phyloP scores from a whole-genome alignment of 371 early-diverging fungal genomes.

The Mortierella sp. region DNA sequence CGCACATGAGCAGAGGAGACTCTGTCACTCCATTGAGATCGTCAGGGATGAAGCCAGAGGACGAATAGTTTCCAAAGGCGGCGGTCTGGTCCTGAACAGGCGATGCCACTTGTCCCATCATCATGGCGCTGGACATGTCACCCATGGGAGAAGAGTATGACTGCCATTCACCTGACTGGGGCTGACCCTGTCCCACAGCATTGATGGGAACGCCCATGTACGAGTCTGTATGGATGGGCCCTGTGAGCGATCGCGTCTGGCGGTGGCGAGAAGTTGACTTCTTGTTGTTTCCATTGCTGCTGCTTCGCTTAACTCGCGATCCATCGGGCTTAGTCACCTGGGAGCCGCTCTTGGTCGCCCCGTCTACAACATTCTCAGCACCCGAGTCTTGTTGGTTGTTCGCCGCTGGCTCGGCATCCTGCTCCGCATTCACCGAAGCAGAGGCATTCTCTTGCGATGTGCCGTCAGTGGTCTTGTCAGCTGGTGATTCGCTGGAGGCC shows the following conservation, averaged over 20 bases:
- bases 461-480: slow-evolving; percentile 3
- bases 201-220: slow-evolving; percentile 18
- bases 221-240: slow-evolving; percentile 36
- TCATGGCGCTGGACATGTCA: slow-evolving; percentile 18
- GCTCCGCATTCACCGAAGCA: neutral
- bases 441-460: neutral
- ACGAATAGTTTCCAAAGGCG: slow-evolving; percentile 17
- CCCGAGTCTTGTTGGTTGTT: slow-evolving; percentile 7
- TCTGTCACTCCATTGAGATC: slow-evolving; percentile 16
- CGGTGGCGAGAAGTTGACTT: slow-evolving; percentile 40
- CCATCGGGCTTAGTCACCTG: slow-evolving; percentile 14
- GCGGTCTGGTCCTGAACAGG: slow-evolving; percentile 4
- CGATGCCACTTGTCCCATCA: slow-evolving; percentile 18
- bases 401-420: slow-evolving; percentile 4
- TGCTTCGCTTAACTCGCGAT: slow-evolving; percentile 44
- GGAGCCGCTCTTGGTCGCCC: slow-evolving; percentile 3
- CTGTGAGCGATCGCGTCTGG: slow-evolving; percentile 51
- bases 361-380: neutral
- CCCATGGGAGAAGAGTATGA: slow-evolving; percentile 7
- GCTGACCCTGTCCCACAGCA: neutral
- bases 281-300: slow-evolving; percentile 38
- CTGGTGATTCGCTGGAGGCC: neutral
- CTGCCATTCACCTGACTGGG: slow-evolving; percentile 24
- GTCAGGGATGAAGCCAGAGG: slow-evolving; percentile 26
- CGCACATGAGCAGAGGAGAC: slow-evolving; percentile 37